Conservation (phyloP, 2,329 filamentous ascomycete genomes). For the Cladosporium sp. region DNA sequence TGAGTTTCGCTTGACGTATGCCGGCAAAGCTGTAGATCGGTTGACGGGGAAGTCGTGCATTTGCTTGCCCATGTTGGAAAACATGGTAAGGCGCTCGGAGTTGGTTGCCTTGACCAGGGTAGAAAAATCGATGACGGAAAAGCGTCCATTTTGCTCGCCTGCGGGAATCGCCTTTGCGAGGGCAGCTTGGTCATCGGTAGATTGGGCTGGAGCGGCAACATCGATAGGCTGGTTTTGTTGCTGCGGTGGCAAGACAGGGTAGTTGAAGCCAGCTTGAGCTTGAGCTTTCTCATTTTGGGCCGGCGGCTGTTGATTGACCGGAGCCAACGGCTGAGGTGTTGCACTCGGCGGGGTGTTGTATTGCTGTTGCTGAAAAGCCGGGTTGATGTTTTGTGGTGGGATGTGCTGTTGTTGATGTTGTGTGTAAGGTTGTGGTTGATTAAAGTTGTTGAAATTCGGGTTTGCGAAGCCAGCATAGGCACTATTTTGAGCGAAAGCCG, state of each 20-base stretch:
- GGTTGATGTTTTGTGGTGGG: slow-evolving; percentile 17
- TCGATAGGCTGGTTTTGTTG: slow-evolving; percentile 10
- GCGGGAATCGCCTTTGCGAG: slow-evolving; percentile 27
- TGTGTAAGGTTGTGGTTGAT: slow-evolving; percentile 11
- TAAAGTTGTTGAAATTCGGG: slow-evolving; percentile 15
- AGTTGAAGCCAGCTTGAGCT: slow-evolving; percentile 7
- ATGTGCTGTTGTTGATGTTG: slow-evolving; percentile 13
- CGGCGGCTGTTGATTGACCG: neutral
- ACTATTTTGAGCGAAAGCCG: slow-evolving; percentile 20
- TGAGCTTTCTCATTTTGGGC: neutral
- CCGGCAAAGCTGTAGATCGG: slow-evolving; percentile 41
- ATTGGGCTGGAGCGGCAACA: slow-evolving; percentile 27
- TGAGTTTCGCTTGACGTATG: slow-evolving; percentile 41
- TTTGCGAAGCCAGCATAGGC: slow-evolving; percentile 19
- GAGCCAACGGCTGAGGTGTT: slow-evolving; percentile 27
- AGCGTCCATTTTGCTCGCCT: slow-evolving; percentile 31
- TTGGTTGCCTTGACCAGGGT: slow-evolving; percentile 40
- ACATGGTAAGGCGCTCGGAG: slow-evolving; percentile 40
- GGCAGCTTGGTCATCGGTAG: slow-evolving; percentile 22
- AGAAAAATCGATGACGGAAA: slow-evolving; percentile 39
- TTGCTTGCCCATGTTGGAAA: slow-evolving; percentile 39
- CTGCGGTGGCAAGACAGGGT: slow-evolving; percentile 11
- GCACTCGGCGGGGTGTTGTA: slow-evolving; percentile 20
- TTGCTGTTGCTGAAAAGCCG: slow-evolving; percentile 18
- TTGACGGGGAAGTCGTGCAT: slow-evolving; percentile 40